Conservation (phyloP, 177 flowering plant species). For the Vitis hybrid region DNA sequence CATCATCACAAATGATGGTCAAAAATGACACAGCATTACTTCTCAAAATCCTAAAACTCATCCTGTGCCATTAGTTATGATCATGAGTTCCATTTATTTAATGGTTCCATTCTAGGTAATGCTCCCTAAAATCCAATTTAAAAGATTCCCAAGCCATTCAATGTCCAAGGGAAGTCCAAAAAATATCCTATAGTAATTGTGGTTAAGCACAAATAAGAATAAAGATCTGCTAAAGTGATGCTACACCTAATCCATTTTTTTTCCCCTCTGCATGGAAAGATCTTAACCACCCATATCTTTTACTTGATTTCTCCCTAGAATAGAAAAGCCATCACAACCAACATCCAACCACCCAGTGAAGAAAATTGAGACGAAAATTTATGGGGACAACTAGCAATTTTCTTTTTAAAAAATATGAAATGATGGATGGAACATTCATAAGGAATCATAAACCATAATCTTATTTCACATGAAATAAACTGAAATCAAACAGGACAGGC, state of each 20-base stretch:
- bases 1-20: neutral
- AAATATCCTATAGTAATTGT: neutral
- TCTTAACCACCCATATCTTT: no score
- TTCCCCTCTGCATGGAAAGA: no score
- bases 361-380: no score
- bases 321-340: no score
- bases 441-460: neutral
- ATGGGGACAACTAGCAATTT: no score
- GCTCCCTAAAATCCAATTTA: neutral
- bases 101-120: no score
- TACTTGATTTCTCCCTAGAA: no score
- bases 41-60: neutral
- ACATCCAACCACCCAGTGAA: no score
- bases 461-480: neutral
- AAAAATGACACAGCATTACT: neutral
- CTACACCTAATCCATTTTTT: no score
- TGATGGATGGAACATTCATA: neutral
- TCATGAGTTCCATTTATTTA: neutral
- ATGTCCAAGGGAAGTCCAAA: neutral
- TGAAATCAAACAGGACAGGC: neutral
- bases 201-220: neutral
- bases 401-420: neutral
- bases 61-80: neutral
- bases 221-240: neutral
- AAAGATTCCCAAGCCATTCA: neutral